These are phyloP conservation scores for Hyaloperonospora brassicae DNA, from an alignment of 352 stramenopile species.

Conservation along the genomic window DNA sequence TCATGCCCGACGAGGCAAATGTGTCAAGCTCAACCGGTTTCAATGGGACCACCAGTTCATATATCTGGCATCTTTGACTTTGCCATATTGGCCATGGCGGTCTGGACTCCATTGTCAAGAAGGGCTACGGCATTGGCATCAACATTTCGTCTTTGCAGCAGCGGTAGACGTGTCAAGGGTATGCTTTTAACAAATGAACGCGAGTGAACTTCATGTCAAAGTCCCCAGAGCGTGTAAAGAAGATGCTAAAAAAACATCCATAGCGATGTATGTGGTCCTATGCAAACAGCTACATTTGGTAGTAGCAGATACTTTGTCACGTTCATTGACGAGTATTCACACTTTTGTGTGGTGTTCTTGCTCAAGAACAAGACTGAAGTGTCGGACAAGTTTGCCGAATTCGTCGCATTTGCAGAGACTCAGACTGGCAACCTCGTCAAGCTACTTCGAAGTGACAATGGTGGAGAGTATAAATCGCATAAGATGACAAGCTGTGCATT, in stretches of 20 bases:
- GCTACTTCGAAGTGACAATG: background rate
- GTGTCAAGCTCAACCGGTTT: too few relatives aligned
- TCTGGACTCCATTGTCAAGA: background rate
- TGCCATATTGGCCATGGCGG: background rate
- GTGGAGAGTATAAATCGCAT: background rate
- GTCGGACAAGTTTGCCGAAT: background rate
- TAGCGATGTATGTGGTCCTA: too few relatives aligned
- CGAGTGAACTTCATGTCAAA: too few relatives aligned
- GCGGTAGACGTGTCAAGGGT: background rate
- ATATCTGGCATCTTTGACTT: slow-evolving; percentile 6
- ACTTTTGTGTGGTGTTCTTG: too few relatives aligned
- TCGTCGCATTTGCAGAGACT: too few relatives aligned
- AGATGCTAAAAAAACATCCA: too few relatives aligned
- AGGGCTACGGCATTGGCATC: background rate
- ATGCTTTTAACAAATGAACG: background rate
- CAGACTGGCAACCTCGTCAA: background rate
- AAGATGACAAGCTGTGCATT: background rate
- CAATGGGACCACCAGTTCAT: too few relatives aligned
- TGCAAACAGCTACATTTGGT: too few relatives aligned
- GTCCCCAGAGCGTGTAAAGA: too few relatives aligned
- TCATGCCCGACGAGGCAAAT: too few relatives aligned
- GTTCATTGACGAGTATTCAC: too few relatives aligned
- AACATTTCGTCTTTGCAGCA: background rate
- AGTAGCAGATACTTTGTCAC: too few relatives aligned
- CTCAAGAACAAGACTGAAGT: slow-evolving; percentile 2